Base-by-base conservation (phyloP, 495 filamentous ascomycete genomes). In the Aspergillus baeticus region DNA sequence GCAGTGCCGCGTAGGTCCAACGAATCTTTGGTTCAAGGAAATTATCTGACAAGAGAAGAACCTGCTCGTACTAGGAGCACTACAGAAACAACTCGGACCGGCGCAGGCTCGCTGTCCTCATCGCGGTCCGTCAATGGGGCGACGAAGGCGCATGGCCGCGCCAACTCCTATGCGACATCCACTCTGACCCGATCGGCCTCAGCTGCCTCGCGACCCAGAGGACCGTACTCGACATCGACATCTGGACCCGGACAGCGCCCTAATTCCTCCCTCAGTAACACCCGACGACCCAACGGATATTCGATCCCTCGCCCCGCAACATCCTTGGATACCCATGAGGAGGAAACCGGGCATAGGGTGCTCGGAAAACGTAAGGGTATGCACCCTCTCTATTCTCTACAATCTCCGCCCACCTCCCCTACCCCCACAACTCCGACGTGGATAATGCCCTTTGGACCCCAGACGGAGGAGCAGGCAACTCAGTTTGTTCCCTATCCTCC, bases 301-400 rank as follows among this genome's bases (percentile, higher is more conserved):
- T 63, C 79, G 59, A 71, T 69, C 15, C 59, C 75, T 18, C 79
- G 87, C 54, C 82, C 87, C 8, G 79, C 81, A 2, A 88, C 83
- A 11, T 77, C 84, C 14, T 77, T 86, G 67, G 84, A 83, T 49
- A 78, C 76, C 58, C 79, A 84, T 55, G 62, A 75, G 64, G 77
- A 75, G 66, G 76, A 74, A 68, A 56, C 71, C 37, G 57, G 72
- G 60, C 63, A 57, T 35, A 72, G 72, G 58, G 67, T 75, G 5
- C 61, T 77, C 36, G 77, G 79, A 59, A 83, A 86, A 73, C 71
- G 81, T 68, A 89, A 90, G 80, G 89, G 89, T 92, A 91, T 67
- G 84, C 74, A 33, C 55, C 38, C 41, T 52, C 63, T 53, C 56
- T 60, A 55, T 57, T 66, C 62, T 66, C 61, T 64, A 63, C 62